Percentiles rank a stretch among this genome's conserved stretches.
phyloP scores from a whole-genome alignment of 2,329 filamentous ascomycete genomes.

The Raffaelea deltoideospora region DNA sequence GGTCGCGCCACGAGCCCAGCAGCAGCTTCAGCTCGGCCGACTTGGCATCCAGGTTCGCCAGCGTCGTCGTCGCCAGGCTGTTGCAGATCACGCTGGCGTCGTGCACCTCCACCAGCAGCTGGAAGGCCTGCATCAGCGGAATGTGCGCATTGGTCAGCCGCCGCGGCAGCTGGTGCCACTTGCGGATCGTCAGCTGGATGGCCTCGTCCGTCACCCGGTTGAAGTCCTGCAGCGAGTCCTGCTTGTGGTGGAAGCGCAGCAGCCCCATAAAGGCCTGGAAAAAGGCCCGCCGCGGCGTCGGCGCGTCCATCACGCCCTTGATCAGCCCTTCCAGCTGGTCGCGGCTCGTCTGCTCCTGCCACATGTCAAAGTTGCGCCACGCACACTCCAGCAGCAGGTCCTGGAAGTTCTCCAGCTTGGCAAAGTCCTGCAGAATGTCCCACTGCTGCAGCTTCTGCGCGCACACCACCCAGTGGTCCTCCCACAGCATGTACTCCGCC shows the following conservation, averaged over 20 bases:
- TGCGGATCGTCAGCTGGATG: constrained; percentile 90
- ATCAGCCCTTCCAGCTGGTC: constrained; percentile 87
- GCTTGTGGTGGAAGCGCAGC: constrained; percentile 83
- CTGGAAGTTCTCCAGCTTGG: constrained; percentile 97
- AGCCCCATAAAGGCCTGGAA: constrained; percentile 98
- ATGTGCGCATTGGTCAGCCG: constrained; percentile 91
- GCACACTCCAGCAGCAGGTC: constrained; percentile 89
- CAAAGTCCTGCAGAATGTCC: constrained; percentile 95
- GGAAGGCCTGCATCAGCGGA: constrained; percentile 90
- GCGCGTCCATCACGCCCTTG: constrained; percentile 94
- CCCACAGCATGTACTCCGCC: constrained; percentile 97
- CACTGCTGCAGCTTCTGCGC: constrained; percentile 97
- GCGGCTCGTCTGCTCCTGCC: constrained; percentile 72
- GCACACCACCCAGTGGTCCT: constrained; percentile 97
- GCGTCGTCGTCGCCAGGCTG: constrained; percentile 73
- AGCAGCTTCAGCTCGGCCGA: constrained; percentile 91
- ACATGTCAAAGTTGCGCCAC: constrained; percentile 92
- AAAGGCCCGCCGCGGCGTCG: constrained; percentile 83
- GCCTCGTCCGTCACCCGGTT: constrained; percentile 87
- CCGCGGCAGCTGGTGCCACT: constrained; percentile 96
- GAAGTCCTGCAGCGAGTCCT: constrained; percentile 68
- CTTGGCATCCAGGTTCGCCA: constrained; percentile 78
- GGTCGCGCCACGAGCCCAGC: constrained; percentile 86
- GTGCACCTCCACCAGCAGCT: constrained; percentile 91
- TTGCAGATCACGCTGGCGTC: constrained; percentile 94